Evolutionary conservation across 768 basidiomycete genomes (phyloP).

Genomic region (Rhizopogon salebrosus): DNA sequence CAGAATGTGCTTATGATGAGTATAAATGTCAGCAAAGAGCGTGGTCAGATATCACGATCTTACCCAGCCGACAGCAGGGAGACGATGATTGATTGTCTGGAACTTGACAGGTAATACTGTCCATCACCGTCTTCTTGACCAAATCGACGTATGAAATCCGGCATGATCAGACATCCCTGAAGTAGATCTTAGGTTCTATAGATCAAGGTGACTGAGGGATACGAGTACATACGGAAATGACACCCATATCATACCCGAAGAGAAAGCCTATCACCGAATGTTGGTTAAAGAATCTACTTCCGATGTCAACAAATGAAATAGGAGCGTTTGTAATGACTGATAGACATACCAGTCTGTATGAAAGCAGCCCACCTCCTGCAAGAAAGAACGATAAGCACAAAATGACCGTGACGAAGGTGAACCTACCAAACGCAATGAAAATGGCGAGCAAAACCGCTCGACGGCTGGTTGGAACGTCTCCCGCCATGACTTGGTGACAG

Average conservation of each 20-base stretch:
- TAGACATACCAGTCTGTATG: not conserved
- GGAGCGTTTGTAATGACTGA: not conserved
- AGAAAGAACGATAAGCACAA: not conserved
- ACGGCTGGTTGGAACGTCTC: conserved; percentile 54
- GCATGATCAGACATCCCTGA: conserved; percentile 76
- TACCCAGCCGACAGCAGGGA: conserved; percentile 74
- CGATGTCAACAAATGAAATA: not conserved
- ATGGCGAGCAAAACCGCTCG: conserved; percentile 60
- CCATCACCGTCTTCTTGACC: conserved; percentile 51
- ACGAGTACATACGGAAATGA: conserved; percentile 52
- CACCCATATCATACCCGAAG: conserved; percentile 75
- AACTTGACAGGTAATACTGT: conserved; percentile 46
- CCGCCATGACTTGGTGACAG: conserved; percentile 15
- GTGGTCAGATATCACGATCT: not conserved
- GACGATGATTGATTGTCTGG: conserved; percentile 72
- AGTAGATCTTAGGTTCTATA: not conserved
- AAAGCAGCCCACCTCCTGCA: conserved; percentile 17
- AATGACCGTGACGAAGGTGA: not conserved
- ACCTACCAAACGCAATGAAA: conserved; percentile 70
- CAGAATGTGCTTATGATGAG: conserved; percentile 41
- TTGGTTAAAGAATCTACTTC: not conserved
- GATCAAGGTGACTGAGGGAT: not conserved
- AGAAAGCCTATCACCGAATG: conserved; percentile 42
- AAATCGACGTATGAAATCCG: conserved; percentile 68
- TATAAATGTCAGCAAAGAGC: not conserved